Evolutionary conservation across 129 eudicot genomes (phyloP), one percentile per base, ranked within the genome.

Genomic region (Chrysanthemum makinoi): DNA sequence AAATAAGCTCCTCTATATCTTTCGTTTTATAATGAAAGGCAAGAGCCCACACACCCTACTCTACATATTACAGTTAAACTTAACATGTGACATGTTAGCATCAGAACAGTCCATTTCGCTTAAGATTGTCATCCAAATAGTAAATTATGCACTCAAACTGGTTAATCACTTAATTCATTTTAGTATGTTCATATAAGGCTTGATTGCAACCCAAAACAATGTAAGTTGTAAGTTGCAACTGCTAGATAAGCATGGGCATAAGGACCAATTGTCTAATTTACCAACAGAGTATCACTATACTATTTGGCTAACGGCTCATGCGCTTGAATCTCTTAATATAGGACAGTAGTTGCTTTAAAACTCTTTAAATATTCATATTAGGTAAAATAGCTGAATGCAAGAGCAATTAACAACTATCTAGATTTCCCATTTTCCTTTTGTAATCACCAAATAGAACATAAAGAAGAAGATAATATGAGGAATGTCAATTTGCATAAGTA

Each of bases 371-470:
- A 52, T n/a, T 51, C 9, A 59, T 56, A 30, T 20, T 56, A 56
- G 57, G 65, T 63, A 63, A 63, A 63, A 33, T 39, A 33, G 51
- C 52, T 63, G 51, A 63, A 63, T 63, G 68, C 50, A 63, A 49
- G 24, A 35, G 26, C 18, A 5, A 39, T 10, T 22, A 63, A 15
- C 9, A 35, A 39, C 46, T 39, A 39, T 39, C 46, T 6, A 39
- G 46, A 39, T 39, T 39, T 39, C 44, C 44, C 44, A 39, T 39
- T 39, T 39, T 39, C 10, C 9, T 39, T 39, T 1, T 39, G 46
- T 39, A 39, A 7, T 39, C 46, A 39, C 46, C 9, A 0, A 39
- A 39, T 11, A 56, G 2, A 7, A 9, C 62, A 18, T 56, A 10
- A 18, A 16, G 5, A 2, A 56, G 28, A 56, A 16, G 62, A 56